Conservation (phyloP, 495 filamentous ascomycete species). For the Neurospora pannonica region DNA sequence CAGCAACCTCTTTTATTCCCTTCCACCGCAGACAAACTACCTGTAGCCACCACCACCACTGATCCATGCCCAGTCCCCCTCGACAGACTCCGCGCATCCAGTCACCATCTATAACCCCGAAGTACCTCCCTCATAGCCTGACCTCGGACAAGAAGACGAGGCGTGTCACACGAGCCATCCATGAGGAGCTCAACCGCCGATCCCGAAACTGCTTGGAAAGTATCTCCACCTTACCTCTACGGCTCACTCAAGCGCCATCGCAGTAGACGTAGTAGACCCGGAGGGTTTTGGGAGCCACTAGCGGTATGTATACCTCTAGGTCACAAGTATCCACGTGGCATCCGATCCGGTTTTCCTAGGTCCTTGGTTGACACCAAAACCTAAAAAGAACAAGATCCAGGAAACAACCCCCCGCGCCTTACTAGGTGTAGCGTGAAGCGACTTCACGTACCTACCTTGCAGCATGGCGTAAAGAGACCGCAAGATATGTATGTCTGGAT, state of each 20-base stretch:
- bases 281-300: not conserved
- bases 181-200: not conserved
- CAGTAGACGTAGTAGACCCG: no score
- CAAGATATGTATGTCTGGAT: not conserved
- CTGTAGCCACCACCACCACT: not conserved
- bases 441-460: not conserved
- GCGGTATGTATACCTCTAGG: no score
- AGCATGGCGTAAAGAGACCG: not conserved
- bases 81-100: not conserved
- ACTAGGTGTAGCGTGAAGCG: not conserved
- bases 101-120: not conserved
- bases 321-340: no score
- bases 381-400: not conserved
- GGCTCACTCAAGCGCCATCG: not conserved
- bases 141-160: not conserved
- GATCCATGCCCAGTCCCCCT: not conserved
- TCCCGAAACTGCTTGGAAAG: not conserved
- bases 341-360: not conserved
- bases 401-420: not conserved
- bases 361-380: not conserved
- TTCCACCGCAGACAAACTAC: not conserved
- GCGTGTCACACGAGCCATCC: not conserved
- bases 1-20: not conserved
- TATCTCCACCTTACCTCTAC: no score
- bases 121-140: not conserved